Percentiles rank a stretch among this genome's conserved stretches.
Evolutionary conservation across 305 asterid genomes (phyloP).

Genomic region (Fraxinus ornus): DNA sequence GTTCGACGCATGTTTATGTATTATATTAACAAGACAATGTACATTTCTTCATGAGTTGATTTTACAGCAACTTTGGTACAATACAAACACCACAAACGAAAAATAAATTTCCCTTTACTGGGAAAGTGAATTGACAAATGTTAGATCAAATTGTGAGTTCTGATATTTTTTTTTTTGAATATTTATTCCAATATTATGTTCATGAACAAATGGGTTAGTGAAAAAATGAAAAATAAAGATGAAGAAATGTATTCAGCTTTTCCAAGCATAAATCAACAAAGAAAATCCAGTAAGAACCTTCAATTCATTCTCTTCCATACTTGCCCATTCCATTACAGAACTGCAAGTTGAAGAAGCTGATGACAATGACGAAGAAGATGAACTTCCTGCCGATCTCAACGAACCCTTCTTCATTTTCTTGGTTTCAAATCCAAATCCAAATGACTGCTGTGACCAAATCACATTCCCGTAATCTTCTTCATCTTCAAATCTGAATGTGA

Average conservation of each 20-base stretch:
- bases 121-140: not conserved
- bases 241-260: slow-evolving; percentile 20
- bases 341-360: slow-evolving; percentile 57
- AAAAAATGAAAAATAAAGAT: not conserved
- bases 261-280: slow-evolving; percentile 66
- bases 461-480: slow-evolving; percentile 25
- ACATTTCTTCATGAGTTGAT: not conserved
- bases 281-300: slow-evolving; percentile 52
- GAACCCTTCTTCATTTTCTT: slow-evolving; percentile 49
- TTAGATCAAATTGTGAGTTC: not conserved
- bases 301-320: slow-evolving; percentile 53
- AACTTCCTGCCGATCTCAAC: slow-evolving; percentile 43
- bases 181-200: not conserved
- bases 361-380: slow-evolving; percentile 51
- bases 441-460: slow-evolving; percentile 32
- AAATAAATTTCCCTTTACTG: not conserved
- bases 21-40: not conserved
- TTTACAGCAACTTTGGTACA: not conserved
- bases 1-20: not conserved
- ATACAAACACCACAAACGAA: not conserved
- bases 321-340: slow-evolving; percentile 70
- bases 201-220: slow-evolving; percentile 24
- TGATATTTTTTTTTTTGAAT: not conserved
- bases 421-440: slow-evolving; percentile 50
- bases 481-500: slow-evolving; percentile 44